These are phyloP conservation scores for Aspergillus sojae DNA, from an alignment of 2,329 filamentous ascomycete species.

Conservation along the genomic window DNA sequence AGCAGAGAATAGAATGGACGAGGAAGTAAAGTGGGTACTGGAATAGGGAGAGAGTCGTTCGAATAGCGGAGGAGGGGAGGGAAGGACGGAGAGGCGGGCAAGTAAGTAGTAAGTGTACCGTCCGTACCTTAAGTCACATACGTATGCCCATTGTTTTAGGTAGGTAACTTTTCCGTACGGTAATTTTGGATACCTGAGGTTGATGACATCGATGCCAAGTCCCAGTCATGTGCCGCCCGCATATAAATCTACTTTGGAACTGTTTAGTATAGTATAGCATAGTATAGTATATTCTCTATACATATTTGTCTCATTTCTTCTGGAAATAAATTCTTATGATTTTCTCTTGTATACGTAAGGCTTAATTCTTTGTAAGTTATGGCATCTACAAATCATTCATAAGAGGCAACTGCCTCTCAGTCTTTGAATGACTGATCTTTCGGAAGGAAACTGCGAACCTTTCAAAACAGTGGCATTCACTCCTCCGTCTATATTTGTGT, in stretches of 20 bases:
- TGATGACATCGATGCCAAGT: conserved; percentile 6
- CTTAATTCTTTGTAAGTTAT: neutral
- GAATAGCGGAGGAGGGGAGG: conserved; percentile 10
- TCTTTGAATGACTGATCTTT: neutral
- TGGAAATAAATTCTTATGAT: neutral
- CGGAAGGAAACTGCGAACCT: neutral
- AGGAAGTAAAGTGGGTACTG: conserved; percentile 1
- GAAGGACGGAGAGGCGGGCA: conserved; percentile 10
- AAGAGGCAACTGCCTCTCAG: neutral
- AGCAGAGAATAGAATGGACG: neutral
- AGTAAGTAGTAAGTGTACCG: neutral
- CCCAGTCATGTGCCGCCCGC: neutral
- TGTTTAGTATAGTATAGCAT: no score
- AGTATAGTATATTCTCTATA: neutral
- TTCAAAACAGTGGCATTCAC: neutral
- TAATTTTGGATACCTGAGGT: conserved; percentile 3
- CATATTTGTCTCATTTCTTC: neutral
- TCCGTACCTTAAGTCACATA: neutral
- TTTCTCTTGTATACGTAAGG: neutral
- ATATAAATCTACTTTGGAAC: neutral
- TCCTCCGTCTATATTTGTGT: neutral
- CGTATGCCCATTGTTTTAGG: neutral
- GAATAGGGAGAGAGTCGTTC: conserved; percentile 8
- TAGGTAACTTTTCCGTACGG: neutral
- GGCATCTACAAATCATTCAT: neutral